Evolutionary conservation across 106 monocot genomes (phyloP).

Genomic region (Dioscorea dumetorum): DNA sequence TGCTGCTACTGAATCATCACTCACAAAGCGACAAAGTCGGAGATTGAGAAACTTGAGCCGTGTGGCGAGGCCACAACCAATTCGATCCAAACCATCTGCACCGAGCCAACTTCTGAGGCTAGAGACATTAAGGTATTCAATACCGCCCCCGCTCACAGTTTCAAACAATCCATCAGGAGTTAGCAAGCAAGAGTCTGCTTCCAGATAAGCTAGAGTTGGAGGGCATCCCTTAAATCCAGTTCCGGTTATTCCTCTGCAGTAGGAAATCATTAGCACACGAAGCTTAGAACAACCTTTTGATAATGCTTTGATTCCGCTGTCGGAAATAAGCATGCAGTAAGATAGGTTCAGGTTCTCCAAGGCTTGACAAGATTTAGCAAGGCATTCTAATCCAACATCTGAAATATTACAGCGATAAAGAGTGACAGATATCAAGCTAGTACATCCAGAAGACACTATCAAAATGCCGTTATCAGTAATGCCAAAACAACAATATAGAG

Average conservation of each 20-base stretch:
- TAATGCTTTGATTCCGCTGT: slow-evolving; percentile 46
- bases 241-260: slow-evolving; percentile 50
- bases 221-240: slow-evolving; percentile 58
- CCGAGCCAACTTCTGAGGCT: slow-evolving; percentile 26
- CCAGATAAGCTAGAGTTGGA: slow-evolving; percentile 43
- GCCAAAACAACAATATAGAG: slow-evolving; percentile 57
- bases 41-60: slow-evolving; percentile 57
- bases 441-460: slow-evolving; percentile 35
- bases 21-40: slow-evolving; percentile 54
- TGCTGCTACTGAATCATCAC: slow-evolving; percentile 42
- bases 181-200: slow-evolving; percentile 74
- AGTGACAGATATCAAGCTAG: slow-evolving; percentile 43
- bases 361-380: slow-evolving; percentile 34
- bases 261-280: slow-evolving; percentile 50
- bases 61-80: slow-evolving; percentile 35
- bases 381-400: slow-evolving; percentile 45
- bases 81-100: slow-evolving; percentile 25
- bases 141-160: slow-evolving; percentile 47
- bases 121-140: slow-evolving; percentile 67
- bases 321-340: slow-evolving; percentile 50
- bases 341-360: slow-evolving; percentile 59
- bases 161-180: slow-evolving; percentile 50
- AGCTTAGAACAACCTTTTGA: slow-evolving; percentile 36
- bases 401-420: slow-evolving; percentile 67
- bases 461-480: slow-evolving; percentile 55